A percentile compares a stretch with the other conserved stretches of the same genome.
These are phyloP conservation scores for Capsicum rhomboideum DNA, from an alignment of 257 asterid genomes.

Conservation along the genomic window DNA sequence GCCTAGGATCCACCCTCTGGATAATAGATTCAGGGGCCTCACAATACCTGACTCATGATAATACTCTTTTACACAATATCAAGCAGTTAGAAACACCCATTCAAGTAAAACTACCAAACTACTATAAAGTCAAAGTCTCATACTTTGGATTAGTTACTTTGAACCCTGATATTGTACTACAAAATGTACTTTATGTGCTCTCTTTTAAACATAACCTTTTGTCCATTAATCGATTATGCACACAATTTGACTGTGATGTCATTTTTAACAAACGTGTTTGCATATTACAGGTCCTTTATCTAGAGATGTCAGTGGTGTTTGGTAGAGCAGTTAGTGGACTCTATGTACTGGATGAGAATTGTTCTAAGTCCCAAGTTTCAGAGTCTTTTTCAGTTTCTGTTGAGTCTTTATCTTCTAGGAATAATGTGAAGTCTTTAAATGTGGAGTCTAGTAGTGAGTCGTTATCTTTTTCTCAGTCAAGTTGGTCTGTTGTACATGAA, in stretches of 20 bases:
- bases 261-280: neutral
- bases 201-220: neutral
- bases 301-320: neutral
- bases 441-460: no score
- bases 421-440: no score
- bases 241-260: neutral
- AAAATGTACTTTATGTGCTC: neutral
- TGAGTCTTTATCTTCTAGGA: neutral
- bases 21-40: neutral
- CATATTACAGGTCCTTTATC: neutral
- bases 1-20: neutral
- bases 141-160: neutral
- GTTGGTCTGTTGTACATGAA: no score
- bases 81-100: neutral
- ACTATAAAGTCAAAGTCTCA: neutral
- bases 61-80: neutral
- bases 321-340: neutral
- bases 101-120: neutral
- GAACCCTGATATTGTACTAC: neutral
- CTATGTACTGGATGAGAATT: neutral
- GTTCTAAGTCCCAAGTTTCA: no score
- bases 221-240: neutral
- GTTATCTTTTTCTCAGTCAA: no score
- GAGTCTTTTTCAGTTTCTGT: no score
- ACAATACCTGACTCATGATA: neutral